Percentiles rank a stretch among this genome's conserved stretches.
These are phyloP conservation scores for Podospora comata DNA, from an alignment of 495 filamentous ascomycete genomes.

Conservation along the genomic window DNA sequence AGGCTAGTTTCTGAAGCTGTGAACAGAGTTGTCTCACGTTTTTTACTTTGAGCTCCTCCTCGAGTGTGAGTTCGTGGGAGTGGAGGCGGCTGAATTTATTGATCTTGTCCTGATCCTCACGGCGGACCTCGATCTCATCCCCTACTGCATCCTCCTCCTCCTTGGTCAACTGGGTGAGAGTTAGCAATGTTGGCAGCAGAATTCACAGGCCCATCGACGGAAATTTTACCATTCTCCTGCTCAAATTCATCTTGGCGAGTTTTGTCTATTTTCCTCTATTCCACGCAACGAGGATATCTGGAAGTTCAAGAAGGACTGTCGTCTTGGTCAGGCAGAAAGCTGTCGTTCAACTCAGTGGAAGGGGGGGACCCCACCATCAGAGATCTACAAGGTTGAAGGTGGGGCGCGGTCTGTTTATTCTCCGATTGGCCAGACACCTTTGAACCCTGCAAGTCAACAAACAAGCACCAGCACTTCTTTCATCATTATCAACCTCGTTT, in stretches of 20 bases:
- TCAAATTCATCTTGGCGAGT: constrained; percentile 31
- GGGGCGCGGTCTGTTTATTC: constrained; percentile 11
- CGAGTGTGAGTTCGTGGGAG: constrained; percentile 71
- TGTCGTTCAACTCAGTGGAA: constrained; percentile 1
- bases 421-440: constrained; percentile 23
- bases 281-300: neutral
- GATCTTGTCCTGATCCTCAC: constrained; percentile 97
- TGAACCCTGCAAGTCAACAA: constrained; percentile 17
- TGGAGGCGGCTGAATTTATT: constrained; percentile 96
- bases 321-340: constrained; percentile 15
- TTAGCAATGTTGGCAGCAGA: constrained; percentile 15
- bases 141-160: constrained; percentile 78
- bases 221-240: constrained; percentile 41
- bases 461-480: neutral
- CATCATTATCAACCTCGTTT: neutral
- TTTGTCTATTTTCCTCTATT: neutral
- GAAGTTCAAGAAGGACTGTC: neutral
- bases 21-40: constrained; percentile 53
- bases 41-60: constrained; percentile 79
- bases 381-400: constrained; percentile 19
- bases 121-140: constrained; percentile 85
- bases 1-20: constrained; percentile 9
- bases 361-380: constrained; percentile 8
- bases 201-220: neutral
- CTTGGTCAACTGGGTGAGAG: constrained; percentile 69